These are phyloP conservation scores for Tillandsia leiboldiana DNA, from an alignment of 176 grass and related monocot species.

Conservation along the genomic window DNA sequence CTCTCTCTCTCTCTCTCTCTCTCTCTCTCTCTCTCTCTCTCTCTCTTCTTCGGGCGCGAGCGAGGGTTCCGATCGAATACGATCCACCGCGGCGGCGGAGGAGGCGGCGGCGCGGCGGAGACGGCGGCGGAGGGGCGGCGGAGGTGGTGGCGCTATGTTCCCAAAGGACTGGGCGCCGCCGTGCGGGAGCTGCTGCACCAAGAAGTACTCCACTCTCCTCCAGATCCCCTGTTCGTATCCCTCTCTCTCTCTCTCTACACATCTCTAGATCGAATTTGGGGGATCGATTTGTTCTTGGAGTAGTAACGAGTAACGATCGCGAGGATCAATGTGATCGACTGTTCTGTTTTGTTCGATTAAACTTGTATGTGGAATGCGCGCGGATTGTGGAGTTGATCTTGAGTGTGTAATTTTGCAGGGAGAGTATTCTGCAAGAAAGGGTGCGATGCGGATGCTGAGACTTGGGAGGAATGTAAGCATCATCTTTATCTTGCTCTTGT, in stretches of 20 bases:
- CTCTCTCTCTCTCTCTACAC: not conserved
- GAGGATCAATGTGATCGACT: not conserved
- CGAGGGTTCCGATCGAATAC: too few relatives aligned
- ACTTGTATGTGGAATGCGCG: not conserved
- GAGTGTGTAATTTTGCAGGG: constrained; percentile 34
- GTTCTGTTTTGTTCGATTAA: not conserved
- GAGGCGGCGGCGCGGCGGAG: too few relatives aligned
- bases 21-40: too few relatives aligned
- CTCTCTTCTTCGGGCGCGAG: too few relatives aligned
- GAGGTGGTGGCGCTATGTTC: constrained; percentile 40
- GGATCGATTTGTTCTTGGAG: constrained; percentile 1
- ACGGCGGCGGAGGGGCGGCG: not conserved
- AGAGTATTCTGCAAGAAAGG: constrained; percentile 99
- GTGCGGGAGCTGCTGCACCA: constrained; percentile 89
- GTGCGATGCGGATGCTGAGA: constrained; percentile 74
- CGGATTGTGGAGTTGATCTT: not conserved
- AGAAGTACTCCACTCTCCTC: constrained; percentile 72
- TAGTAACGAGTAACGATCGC: too few relatives aligned
- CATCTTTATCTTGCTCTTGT: not conserved
- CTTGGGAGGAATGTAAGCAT: constrained; percentile 86
- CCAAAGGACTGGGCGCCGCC: constrained; percentile 66
- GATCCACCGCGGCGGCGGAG: too few relatives aligned
- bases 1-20: too few relatives aligned
- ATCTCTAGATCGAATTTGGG: not conserved
- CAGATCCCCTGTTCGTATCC: constrained; percentile 71